Conservation (phyloP, 768 basidiomycete species). For the Clitopilus hobsonii region DNA sequence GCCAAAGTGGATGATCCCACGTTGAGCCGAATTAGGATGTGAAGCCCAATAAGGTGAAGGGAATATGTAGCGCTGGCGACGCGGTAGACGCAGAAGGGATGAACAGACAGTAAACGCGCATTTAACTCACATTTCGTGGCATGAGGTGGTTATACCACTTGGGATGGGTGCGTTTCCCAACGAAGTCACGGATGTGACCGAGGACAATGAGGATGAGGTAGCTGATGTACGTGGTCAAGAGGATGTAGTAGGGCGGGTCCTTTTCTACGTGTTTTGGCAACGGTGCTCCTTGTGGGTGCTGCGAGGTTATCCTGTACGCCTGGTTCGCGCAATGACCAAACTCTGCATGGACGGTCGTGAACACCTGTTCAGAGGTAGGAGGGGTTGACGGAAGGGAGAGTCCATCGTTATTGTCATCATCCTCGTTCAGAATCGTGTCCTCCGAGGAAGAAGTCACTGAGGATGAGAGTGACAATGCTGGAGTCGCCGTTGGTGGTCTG, state of each 20-base stretch:
- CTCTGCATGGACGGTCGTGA: slow-evolving; percentile 80
- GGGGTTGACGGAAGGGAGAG: slow-evolving; percentile 60
- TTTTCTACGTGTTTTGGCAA: slow-evolving; percentile 58
- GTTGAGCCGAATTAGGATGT: not conserved
- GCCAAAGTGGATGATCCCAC: slow-evolving; percentile 1
- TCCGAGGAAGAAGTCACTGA: slow-evolving; percentile 66
- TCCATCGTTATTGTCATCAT: slow-evolving; percentile 42
- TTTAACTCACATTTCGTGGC: slow-evolving; percentile 74
- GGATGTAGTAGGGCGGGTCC: slow-evolving; percentile 90
- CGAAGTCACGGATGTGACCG: slow-evolving; percentile 92
- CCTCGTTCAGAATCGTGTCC: slow-evolving; percentile 57
- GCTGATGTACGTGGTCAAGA: slow-evolving; percentile 88
- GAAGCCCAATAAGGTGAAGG: not conserved
- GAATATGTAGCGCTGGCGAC: too few species aligned
- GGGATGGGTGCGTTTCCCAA: slow-evolving; percentile 80
- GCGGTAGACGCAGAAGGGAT: not conserved
- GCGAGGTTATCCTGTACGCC: slow-evolving; percentile 62
- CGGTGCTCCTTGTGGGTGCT: slow-evolving; percentile 48
- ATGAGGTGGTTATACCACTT: slow-evolving; percentile 76
- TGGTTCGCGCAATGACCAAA: slow-evolving; percentile 89
- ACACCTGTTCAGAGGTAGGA: slow-evolving; percentile 77
- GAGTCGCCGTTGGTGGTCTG: slow-evolving; percentile 55
- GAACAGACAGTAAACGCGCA: slow-evolving; percentile 5
- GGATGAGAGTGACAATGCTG: slow-evolving; percentile 71
- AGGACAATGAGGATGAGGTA: slow-evolving; percentile 89